Evolutionary conservation across 805 yeast species (phyloP), one percentile per base, ranked within the genome.

Genomic region (Maudiozyma serrabonitensis): DNA sequence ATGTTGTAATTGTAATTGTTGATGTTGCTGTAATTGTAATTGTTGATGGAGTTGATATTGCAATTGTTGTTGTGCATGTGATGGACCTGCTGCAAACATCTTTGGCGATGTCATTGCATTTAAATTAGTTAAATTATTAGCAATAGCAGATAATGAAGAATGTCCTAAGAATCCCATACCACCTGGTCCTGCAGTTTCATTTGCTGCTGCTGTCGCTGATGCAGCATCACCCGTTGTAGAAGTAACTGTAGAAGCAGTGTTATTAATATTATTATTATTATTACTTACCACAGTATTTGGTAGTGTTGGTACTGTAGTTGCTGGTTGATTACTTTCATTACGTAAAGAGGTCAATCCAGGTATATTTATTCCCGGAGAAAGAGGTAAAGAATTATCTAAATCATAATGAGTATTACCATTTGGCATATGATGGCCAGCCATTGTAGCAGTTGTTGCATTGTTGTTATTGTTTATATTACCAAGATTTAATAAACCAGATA

Each of bases 11-110:
- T 53, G 56, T 7, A 53, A 26, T 43, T 53, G 56, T 43, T 53
- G 58, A 42, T 53, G 56, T 43, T 50, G 58, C 43, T 53, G 58
- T 28, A 54, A 39, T 41, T 55, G 58, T 44, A 56, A 43, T 41
- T 52, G 57, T 48, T 56, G 61, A 46, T 54, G 57, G 41, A 46
- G 46, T 38, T 50, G 55, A 38, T 53, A 53, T 42, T 53, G 55
- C 31, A 53, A 37, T 39, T 53, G 53, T 47, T 56, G 59, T 44
- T 53, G 56, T 35, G 54, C 43, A 21, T 50, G 46, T 11, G 46
- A 23, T 16, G 50, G 48, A 3, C 51, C 53, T 3, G 52, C 35
- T 6, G 45, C 26, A 35, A 37, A 28, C 23, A 21, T 35, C 31
- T 37, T 42, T 5, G 47, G 35, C 19, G 50, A 25, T 4, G 34